Evolutionary conservation across 1,284 basidiomycete genomes (phyloP), one percentile per base, ranked within the genome.

Genomic region (Papiliotrema laurentii): DNA sequence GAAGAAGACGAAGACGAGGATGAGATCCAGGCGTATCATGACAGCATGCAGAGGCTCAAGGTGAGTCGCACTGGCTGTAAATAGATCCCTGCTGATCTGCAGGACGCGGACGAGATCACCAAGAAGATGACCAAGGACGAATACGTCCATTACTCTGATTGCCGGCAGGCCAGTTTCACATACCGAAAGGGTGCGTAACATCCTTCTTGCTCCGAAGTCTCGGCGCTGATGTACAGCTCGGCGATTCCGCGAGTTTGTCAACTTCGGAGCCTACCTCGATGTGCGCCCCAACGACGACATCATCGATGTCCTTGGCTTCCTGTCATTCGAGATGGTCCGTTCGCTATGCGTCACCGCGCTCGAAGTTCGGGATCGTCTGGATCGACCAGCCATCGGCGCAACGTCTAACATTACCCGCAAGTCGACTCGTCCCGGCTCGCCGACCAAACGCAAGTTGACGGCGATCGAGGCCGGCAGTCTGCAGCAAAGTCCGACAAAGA

Each of bases 121-220:
- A 81, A 89, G 44, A 82, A 89, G 72, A 97, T 97, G 94, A 96
- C 91, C 0, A 80, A 89, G 56, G 92, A 97, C 66, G 91, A 97
- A 64, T 97, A 97, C 68, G 88, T 93, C 54, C 91, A 96, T 67
- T 98, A 97, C 69, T 92, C 92, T 2, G 92, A 97, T 66, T 97
- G 93, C 75, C 82, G 94, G 46, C 92, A 97, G 72, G 94, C 94
- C 0, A 91, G 89, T 10, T 98, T 97, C 73, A 96, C 93, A 0
- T 97, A 94, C 71, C 84, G 91, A 43, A 96, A 96, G 82, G 84
- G 90, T 88, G 31, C 38, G 75, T 66, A 40, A 6, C 19, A 10
- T 36, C 35, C n/a, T 31, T 3, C 18, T 28, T 16, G 89, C 21
- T 89, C 90, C 30, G 18, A 50, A 80, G 55, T 90, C 86, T 64